These are phyloP conservation scores for Boletus mariae DNA, from an alignment of 1,284 basidiomycete species.

Conservation along the genomic window DNA sequence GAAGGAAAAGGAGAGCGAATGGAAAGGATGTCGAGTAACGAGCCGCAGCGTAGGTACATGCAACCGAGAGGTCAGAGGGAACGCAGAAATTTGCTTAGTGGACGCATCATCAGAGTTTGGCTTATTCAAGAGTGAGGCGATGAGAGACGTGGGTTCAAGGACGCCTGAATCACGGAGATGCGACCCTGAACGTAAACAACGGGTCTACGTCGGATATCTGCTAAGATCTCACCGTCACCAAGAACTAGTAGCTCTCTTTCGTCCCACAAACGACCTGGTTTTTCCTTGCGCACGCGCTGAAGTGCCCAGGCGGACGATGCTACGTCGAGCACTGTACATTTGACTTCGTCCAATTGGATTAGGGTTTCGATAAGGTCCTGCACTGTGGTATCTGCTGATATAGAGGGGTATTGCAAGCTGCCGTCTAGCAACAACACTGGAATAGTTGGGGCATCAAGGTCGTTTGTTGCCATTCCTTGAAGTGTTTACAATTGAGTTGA, in stretches of 20 bases:
- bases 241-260: constrained; percentile 61
- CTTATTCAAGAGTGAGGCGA: constrained; percentile 52
- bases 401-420: constrained; percentile 59
- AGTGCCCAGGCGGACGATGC: constrained; percentile 62
- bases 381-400: constrained; percentile 48
- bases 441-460: constrained; percentile 46
- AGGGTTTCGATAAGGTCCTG: constrained; percentile 58
- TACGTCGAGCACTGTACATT: constrained; percentile 52
- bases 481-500: not conserved
- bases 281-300: constrained; percentile 57
- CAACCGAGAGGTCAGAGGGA: constrained; percentile 67
- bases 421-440: constrained; percentile 58
- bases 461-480: constrained; percentile 27
- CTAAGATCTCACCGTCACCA: constrained; percentile 54
- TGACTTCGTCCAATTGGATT: constrained; percentile 45
- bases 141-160: constrained; percentile 40
- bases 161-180: constrained; percentile 42
- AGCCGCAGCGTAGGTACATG: constrained; percentile 67
- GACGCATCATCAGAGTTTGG: constrained; percentile 20
- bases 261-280: constrained; percentile 62
- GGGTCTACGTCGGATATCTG: not conserved
- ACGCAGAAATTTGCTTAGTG: constrained; percentile 65
- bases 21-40: constrained; percentile 63
- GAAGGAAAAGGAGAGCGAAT: constrained; percentile 57
- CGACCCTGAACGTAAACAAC: constrained; percentile 8